A percentile compares a stretch with the other conserved stretches of the same genome.
phyloP scores from a whole-genome alignment of 257 asterid genomes.

The Fraxinus americana region DNA sequence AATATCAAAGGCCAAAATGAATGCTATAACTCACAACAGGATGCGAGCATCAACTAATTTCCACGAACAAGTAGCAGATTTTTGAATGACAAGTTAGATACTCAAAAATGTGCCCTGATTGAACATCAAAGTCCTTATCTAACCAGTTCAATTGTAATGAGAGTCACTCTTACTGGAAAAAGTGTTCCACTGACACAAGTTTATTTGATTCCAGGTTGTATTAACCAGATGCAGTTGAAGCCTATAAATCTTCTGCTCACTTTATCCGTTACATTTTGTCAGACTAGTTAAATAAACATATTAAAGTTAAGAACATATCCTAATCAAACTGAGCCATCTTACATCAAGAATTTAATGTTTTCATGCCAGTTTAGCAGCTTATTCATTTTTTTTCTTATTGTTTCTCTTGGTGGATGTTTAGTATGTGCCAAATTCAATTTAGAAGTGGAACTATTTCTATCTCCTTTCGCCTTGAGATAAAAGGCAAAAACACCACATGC shows the following conservation, averaged over 20 bases:
- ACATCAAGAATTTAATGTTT: background rate
- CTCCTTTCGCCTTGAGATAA: background rate
- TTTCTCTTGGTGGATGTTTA: no score
- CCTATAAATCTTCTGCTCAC: background rate
- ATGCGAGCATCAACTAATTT: background rate
- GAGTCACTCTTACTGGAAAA: background rate
- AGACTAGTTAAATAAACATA: background rate
- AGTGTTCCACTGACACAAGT: background rate
- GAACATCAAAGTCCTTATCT: background rate
- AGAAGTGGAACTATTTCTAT: background rate
- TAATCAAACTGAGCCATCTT: background rate
- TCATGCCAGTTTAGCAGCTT: no score
- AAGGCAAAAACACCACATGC: background rate
- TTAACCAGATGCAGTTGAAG: background rate
- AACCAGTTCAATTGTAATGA: constrained; percentile 1
- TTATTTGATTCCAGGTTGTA: background rate
- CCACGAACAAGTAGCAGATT: constrained; percentile 2
- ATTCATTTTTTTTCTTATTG: no score
- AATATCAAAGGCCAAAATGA: constrained; percentile 17
- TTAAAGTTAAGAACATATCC: constrained; percentile 2
- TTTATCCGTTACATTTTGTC: background rate
- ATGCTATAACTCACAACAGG: constrained; percentile 4
- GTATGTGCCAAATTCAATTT: no score
- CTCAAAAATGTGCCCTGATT: background rate
- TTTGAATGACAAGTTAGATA: constrained; percentile 2